Percentiles rank a stretch among this genome's conserved stretches.
phyloP scores from a whole-genome alignment of 164 flowering plant species.

The Magnolia changhungtana region DNA sequence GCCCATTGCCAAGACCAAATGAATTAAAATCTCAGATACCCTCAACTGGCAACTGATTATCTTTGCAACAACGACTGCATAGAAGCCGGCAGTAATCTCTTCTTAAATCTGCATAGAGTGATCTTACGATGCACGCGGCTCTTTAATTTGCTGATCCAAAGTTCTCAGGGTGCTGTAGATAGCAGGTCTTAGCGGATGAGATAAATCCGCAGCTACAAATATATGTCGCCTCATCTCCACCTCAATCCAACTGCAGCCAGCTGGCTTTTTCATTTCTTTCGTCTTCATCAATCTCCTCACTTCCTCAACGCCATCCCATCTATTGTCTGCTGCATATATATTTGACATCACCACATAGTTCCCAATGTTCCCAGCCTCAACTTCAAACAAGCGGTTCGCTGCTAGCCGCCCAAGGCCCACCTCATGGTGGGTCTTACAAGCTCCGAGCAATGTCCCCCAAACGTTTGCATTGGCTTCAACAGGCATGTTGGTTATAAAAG shows the following conservation, averaged over 20 bases:
- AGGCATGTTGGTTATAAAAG: constrained; percentile 58
- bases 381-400: constrained; percentile 51
- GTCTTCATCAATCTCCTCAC: constrained; percentile 60
- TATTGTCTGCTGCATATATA: constrained; percentile 67
- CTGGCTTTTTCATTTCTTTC: constrained; percentile 60
- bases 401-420: constrained; percentile 57
- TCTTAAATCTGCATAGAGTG: background rate
- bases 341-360: constrained; percentile 73
- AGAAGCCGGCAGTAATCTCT: background rate
- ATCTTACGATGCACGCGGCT: constrained; percentile 7
- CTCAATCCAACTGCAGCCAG: constrained; percentile 92
- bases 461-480: constrained; percentile 58
- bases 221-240: constrained; percentile 43
- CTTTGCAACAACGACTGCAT: background rate
- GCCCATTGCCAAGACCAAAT: background rate
- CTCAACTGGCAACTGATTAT: background rate
- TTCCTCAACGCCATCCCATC: constrained; percentile 76
- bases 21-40: background rate
- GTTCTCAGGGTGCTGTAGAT: constrained; percentile 33
- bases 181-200: constrained; percentile 45
- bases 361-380: constrained; percentile 55
- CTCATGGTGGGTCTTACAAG: constrained; percentile 61
- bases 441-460: constrained; percentile 77
- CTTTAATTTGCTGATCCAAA: constrained; percentile 46
- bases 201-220: constrained; percentile 65